phyloP scores from a whole-genome alignment of 176 grass and related monocot species.

The Sorghum bicolor region Sorghum_bicolor_NCBIv3 NC_012876.2:60227001-60227500 shows the following conservation, averaged over 20 bases:
- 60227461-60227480: too few relatives aligned
- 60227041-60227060: slow-evolving; percentile 60
- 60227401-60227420: not conserved
- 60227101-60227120: too few relatives aligned
- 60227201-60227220: slow-evolving; percentile 27
- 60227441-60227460: too few relatives aligned
- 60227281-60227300: slow-evolving; percentile 53
- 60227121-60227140: too few relatives aligned
- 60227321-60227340: slow-evolving; percentile 68
- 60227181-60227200: slow-evolving; percentile 57
- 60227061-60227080: slow-evolving; percentile 69
- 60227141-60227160: too few relatives aligned
- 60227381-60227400: not conserved
- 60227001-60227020: not conserved
- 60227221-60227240: slow-evolving; percentile 59
- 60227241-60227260: slow-evolving; percentile 45
- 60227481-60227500: slow-evolving; percentile 9
- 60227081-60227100: too few relatives aligned
- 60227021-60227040: not conserved
- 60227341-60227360: slow-evolving; percentile 79
- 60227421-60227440: too few relatives aligned
- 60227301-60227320: slow-evolving; percentile 39
- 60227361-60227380: not conserved
- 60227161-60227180: too few relatives aligned
- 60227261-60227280: slow-evolving; percentile 29